phyloP scores from a whole-genome alignment of 371 early-diverging fungal species.

The Umbelopsis sp. region DNA sequence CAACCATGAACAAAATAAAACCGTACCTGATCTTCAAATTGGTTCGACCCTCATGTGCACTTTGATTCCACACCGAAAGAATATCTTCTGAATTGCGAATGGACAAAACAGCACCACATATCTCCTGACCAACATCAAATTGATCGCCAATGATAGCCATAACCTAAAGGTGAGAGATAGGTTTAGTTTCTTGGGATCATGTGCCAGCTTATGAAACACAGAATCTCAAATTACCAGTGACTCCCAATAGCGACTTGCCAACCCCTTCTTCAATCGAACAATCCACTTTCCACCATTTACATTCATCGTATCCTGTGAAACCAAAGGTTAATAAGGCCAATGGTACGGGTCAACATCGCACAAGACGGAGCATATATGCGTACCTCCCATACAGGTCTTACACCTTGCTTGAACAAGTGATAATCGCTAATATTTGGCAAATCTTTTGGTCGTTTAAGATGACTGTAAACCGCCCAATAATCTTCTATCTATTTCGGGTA shows the following conservation, averaged over 20 bases:
- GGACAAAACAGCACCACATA: constrained; percentile 95
- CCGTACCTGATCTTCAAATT: constrained; percentile 79
- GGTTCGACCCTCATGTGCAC: constrained; percentile 80
- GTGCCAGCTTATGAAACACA: too few relatives aligned
- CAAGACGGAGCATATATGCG: neutral
- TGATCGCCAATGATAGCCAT: constrained; percentile 93
- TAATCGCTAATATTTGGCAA: constrained; percentile 92
- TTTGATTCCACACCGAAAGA: constrained; percentile 93
- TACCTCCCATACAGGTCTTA: constrained; percentile 98
- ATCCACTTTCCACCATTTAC: constrained; percentile 98
- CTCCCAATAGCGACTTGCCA: constrained; percentile 96
- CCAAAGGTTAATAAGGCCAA: neutral
- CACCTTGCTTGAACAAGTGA: constrained; percentile 94
- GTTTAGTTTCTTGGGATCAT: too few relatives aligned
- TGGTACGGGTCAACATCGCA: neutral
- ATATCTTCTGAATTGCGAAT: constrained; percentile 94
- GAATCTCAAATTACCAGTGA: constrained; percentile 56
- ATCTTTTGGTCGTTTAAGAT: constrained; percentile 84
- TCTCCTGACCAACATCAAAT: constrained; percentile 87
- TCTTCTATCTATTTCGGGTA: constrained; percentile 72
- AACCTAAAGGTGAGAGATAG: constrained; percentile 42
- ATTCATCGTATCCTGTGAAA: constrained; percentile 76
- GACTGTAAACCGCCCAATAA: constrained; percentile 92
- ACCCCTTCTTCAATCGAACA: constrained; percentile 91
- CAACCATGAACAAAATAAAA: neutral